Evolutionary conservation across 2,329 filamentous ascomycete genomes (phyloP).

Genomic region (Bipolaris bicolor): DNA sequence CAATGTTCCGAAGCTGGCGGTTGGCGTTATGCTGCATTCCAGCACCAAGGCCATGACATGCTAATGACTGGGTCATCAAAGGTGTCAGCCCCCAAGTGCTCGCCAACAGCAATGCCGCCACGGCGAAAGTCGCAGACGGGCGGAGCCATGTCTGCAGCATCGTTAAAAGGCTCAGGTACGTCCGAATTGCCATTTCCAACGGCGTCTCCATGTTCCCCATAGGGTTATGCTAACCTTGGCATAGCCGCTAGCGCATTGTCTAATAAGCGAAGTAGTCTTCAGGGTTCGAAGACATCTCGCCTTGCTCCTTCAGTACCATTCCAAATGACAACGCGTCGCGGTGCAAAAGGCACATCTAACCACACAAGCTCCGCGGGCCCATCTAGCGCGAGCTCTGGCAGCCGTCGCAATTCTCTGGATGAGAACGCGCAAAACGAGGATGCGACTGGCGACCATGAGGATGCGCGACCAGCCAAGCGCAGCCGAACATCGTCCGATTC

Average conservation of each 20-base stretch:
- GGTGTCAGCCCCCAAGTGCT: slow-evolving; percentile 8
- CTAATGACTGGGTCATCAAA: slow-evolving; percentile 26
- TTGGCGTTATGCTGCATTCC: background rate
- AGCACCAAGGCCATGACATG: slow-evolving; percentile 16
- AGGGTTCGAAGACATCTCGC: slow-evolving; percentile 45
- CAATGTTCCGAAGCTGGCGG: background rate
- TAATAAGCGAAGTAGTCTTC: slow-evolving; percentile 48
- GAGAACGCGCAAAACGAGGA: slow-evolving; percentile 39
- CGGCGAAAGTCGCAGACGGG: slow-evolving; percentile 40
- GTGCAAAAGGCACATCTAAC: slow-evolving; percentile 48
- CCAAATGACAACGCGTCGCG: slow-evolving; percentile 57
- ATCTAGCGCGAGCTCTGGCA: slow-evolving; percentile 45
- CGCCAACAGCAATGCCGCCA: slow-evolving; percentile 38
- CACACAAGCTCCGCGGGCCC: slow-evolving; percentile 43
- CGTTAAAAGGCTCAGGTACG: slow-evolving; percentile 32
- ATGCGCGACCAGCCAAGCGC: slow-evolving; percentile 48
- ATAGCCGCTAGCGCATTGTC: slow-evolving; percentile 40
- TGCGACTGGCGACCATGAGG: slow-evolving; percentile 39
- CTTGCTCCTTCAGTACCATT: slow-evolving; percentile 56
- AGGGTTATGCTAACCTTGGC: slow-evolving; percentile 46
- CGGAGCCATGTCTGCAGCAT: slow-evolving; percentile 23
- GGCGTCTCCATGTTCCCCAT: slow-evolving; percentile 23
- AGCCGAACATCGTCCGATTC: slow-evolving; percentile 47
- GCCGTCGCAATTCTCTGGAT: slow-evolving; percentile 50
- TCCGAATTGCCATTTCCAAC: slow-evolving; percentile 14